Base-by-base conservation (phyloP, 441 rosid genomes). In the Dalechampia spathulata region DNA sequence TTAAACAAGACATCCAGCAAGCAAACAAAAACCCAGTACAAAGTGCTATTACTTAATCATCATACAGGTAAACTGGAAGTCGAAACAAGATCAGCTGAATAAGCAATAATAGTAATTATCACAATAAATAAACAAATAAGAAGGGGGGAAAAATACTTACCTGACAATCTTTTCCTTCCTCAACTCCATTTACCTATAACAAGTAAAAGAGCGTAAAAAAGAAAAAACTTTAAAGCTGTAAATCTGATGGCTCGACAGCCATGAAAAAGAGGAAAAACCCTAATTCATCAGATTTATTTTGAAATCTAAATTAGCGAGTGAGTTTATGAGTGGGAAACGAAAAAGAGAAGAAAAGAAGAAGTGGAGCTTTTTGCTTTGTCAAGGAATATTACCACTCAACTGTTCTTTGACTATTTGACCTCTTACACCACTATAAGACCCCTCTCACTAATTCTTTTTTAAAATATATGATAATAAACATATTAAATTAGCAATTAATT, bases 131-230 rank as follows among this genome's bases (percentile, higher is more conserved):
- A 46, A 20, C 44, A 27, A 20, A 13, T 0, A 36, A 14, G n/a
- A n/a, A n/a, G n/a, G n/a, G n/a, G n/a, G n/a, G n/a, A 21, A 13
- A 52, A 10, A 20, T 28, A 54, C 75, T 73, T 26, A 78, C 96
- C 82, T 86, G 49, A 83, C 81, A 60, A 83, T 79, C 73, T 72
- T 83, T 45, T 75, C 86, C 77, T 79, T 85, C 72, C 65, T 82
- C 63, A 78, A 70, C 76, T 90, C 96, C 96, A 85, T 91, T 23
- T 32, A 47, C 30, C 49, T 36, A 50, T 32, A 61, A 46, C 39
- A 66, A 23, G 38, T 15, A 36, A 17, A 41, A 28, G 57, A 36
- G 13, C 42, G 38, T 48, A 32, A 60, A 51, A 46, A 69, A 27
- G 48, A 36, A 36, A 22, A 54, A 42, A 51, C 50, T 36, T 40